Evolutionary conservation across 306 rosid genomes (phyloP).

Genomic region (Medicago lupulina): DNA sequence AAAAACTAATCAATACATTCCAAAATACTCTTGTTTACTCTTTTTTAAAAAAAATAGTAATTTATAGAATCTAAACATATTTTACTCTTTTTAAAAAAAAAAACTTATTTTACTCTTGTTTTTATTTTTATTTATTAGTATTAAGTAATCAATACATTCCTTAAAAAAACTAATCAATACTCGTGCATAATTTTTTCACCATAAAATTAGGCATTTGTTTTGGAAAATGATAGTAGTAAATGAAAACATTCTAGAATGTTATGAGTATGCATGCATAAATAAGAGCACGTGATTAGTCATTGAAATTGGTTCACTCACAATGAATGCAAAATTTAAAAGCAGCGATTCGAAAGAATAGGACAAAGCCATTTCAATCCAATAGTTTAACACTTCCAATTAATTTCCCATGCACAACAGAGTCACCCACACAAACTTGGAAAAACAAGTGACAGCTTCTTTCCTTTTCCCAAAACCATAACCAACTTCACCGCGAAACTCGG

Average conservation of each 20-base stretch:
- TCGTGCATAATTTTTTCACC: too few relatives aligned
- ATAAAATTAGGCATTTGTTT: too few relatives aligned
- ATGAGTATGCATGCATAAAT: background rate
- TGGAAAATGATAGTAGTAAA: too few relatives aligned
- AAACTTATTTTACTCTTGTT: too few relatives aligned
- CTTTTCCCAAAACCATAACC: background rate
- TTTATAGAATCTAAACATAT: too few relatives aligned
- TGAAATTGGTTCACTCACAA: background rate
- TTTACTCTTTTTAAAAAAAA: too few relatives aligned
- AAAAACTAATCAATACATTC: too few relatives aligned
- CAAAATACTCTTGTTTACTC: too few relatives aligned
- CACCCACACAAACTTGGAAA: background rate
- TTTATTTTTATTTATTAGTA: too few relatives aligned
- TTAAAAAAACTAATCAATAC: too few relatives aligned
- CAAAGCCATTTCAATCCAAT: conserved; percentile 23
- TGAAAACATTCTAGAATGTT: background rate
- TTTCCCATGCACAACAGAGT: conserved; percentile 18
- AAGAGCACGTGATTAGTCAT: conserved; percentile 22
- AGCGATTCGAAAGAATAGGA: conserved; percentile 41
- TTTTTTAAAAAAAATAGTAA: too few relatives aligned
- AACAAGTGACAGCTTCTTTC: background rate
- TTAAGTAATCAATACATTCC: too few relatives aligned
- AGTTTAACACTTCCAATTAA: background rate
- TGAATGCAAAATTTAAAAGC: background rate
- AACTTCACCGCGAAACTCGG: background rate